Conservation (phyloP, 164 flowering plant genomes). For the Nelumbo lutea region DNA sequence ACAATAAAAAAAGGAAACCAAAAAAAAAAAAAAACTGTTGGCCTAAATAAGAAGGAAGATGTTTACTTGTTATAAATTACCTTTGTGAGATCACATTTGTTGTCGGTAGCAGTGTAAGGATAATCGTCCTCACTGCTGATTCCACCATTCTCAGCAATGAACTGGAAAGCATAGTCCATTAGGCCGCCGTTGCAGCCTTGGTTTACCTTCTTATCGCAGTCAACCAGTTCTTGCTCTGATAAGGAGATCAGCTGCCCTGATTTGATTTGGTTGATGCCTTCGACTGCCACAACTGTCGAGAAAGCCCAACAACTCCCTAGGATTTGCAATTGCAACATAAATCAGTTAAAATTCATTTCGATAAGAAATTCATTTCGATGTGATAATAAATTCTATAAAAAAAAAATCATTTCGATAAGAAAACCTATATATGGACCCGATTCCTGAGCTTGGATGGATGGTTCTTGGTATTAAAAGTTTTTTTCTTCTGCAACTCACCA, state of each 20-base stretch:
- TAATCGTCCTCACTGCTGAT: constrained; percentile 24
- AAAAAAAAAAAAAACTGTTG: background rate
- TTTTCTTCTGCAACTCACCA: constrained; percentile 31
- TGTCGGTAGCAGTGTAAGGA: constrained; percentile 30
- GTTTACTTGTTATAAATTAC: background rate
- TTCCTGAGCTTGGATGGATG: too few species aligned
- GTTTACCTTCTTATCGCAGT: constrained; percentile 25
- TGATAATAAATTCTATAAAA: too few species aligned
- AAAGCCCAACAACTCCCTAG: constrained; percentile 46
- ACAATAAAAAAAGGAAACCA: too few species aligned
- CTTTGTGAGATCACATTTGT: constrained; percentile 21
- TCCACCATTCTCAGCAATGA: constrained; percentile 30
- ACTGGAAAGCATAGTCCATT: constrained; percentile 32
- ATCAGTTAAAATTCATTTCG: background rate
- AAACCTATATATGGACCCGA: too few species aligned
- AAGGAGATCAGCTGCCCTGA: constrained; percentile 26
- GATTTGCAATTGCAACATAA: constrained; percentile 2
- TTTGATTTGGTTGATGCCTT: constrained; percentile 33
- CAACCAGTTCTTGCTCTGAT: constrained; percentile 41
- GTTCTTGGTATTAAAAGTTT: background rate
- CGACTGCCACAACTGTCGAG: constrained; percentile 33
- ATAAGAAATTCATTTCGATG: background rate
- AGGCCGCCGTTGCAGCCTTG: constrained; percentile 33
- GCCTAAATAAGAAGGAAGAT: background rate
- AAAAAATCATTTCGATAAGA: too few species aligned